Base-by-base conservation (phyloP, 352 stramenopile species). In the Blastocystis hominis region DNA sequence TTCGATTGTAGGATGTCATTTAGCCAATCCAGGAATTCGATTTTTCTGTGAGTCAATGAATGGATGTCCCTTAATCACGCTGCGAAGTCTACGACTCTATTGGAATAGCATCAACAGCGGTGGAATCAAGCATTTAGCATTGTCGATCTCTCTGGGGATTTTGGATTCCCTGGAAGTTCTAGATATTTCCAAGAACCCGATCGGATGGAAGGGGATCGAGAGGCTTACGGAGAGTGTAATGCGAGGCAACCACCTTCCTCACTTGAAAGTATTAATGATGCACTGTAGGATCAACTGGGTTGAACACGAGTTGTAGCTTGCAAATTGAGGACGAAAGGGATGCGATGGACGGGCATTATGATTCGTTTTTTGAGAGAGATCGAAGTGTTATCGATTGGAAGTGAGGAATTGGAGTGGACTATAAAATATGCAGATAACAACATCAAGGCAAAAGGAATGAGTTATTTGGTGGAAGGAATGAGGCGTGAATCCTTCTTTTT, bases 161-260 rank as follows among this genome's bases (percentile, higher is more conserved):
- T 53, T 84, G 36, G 72, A 84, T 53, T 54, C 17, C 0, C 38
- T 84, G 24, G 72, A 84, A 34, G 46, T 84, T 0, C 50, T 84
- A 24, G 72, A 84, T 34, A 15, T 84, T 7, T 84, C 72, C 34
- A 84, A 50, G 44, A 84, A 84, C 38, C n/a, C 9, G 0, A 69
- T 84, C 50, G 50, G 72, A 64, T 10, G 7, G 10, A 84, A 84
- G n/a, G 72, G 72, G 15, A 53, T 68, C 13, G 46, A 15, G 30
- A 15, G 9, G n/a, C 72, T 84, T 9, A 44, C 72, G 5, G 72
- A 84, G 72, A 84, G 72, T 46, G 30, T 84, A 44, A 20, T 84
- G 20, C 72, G 56, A 36, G 72, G 72, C 17, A 34, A 69, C n/a
- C 72, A 84, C 44, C 38, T 84, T 20, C 47, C 30, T 20, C 50